phyloP scores from a whole-genome alignment of 768 basidiomycete genomes.

The Galerina sulciceps region DNA sequence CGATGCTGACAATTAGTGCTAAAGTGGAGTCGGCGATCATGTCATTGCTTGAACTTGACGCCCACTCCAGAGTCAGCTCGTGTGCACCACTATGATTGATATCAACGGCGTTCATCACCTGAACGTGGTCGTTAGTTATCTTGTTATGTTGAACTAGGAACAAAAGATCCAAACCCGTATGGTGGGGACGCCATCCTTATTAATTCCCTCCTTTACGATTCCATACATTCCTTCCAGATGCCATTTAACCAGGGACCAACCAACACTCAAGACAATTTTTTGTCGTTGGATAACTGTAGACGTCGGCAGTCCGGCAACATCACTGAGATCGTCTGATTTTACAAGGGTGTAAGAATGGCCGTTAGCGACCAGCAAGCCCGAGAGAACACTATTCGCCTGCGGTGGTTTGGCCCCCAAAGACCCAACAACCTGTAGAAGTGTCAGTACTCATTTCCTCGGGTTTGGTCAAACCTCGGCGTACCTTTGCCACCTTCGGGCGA shows the following conservation, averaged over 20 bases:
- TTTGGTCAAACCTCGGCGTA: slow-evolving; percentile 29
- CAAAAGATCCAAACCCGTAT: slow-evolving; percentile 60
- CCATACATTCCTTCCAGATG: slow-evolving; percentile 98
- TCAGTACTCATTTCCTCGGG: slow-evolving; percentile 1
- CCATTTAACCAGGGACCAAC: slow-evolving; percentile 94
- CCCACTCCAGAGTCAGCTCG: slow-evolving; percentile 92
- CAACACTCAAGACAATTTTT: slow-evolving; percentile 79
- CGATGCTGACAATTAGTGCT: slow-evolving; percentile 90
- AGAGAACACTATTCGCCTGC: slow-evolving; percentile 73
- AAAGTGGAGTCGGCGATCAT: slow-evolving; percentile 98
- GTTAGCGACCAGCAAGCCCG: slow-evolving; percentile 92
- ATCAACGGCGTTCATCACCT: slow-evolving; percentile 94
- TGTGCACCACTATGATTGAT: slow-evolving; percentile 79
- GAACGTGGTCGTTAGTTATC: slow-evolving; percentile 8
- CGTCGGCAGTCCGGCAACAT: slow-evolving; percentile 94
- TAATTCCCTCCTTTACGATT: slow-evolving; percentile 72
- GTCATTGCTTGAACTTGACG: slow-evolving; percentile 93
- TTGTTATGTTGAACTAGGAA: not conserved
- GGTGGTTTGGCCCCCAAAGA: slow-evolving; percentile 81
- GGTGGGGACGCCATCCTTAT: slow-evolving; percentile 66
- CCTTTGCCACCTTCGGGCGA: slow-evolving; percentile 95
- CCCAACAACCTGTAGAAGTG: slow-evolving; percentile 78
- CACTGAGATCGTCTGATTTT: slow-evolving; percentile 89
- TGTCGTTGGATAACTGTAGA: slow-evolving; percentile 89
- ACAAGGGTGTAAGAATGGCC: slow-evolving; percentile 98